Evolutionary conservation across 805 yeast genomes (phyloP), one percentile per base, ranked within the genome.

Genomic region (Spencermartinsiella europaea): DNA sequence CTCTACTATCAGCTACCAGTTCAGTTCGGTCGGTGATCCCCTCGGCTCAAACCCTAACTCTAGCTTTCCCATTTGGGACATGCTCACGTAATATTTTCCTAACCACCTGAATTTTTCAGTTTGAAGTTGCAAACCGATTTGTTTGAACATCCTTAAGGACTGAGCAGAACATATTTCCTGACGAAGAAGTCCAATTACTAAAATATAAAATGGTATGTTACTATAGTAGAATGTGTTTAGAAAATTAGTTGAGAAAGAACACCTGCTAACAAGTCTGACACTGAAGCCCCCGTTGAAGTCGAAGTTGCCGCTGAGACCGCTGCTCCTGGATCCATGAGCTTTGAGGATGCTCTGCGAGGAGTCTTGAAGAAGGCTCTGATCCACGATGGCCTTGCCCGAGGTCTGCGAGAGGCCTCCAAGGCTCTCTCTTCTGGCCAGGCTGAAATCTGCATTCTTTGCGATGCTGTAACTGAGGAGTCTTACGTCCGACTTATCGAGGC

Each of bases 341-440:
- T 93, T 64, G 98, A 95, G 80, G 99, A 93, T 73, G 95, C 97
- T 72, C 80, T 93, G 74, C 88, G 89, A 80, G 93, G 87, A 70
- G 98, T 93, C 71, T 84, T 93, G 72, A 90, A 95, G 84, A 89
- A 93, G 74, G 83, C 99, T 65, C 83, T 93, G 73, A 86, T 91
- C 70, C 95, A 89, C 81, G 97, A 91, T 74, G 99, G 99, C 78
- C 87, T 93, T 76, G 98, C 98, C 74, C 91, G 99, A 81, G 99
- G 99, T 83, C 84, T 93, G 75, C 93, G 98, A 83, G 99, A 93
- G 81, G 95, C 98, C 63, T 87, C 97, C 70, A 93, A 93, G 86
- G 98, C 97, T 75, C 82, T 93, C 64, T 81, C 96, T 69, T 81
- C 88, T 75, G 88, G 96, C 74, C 95, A 90, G 77, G 99, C 97